Evolutionary conservation across 2,329 filamentous ascomycete genomes (phyloP).

Genomic region (Orbilia quercus): DNA sequence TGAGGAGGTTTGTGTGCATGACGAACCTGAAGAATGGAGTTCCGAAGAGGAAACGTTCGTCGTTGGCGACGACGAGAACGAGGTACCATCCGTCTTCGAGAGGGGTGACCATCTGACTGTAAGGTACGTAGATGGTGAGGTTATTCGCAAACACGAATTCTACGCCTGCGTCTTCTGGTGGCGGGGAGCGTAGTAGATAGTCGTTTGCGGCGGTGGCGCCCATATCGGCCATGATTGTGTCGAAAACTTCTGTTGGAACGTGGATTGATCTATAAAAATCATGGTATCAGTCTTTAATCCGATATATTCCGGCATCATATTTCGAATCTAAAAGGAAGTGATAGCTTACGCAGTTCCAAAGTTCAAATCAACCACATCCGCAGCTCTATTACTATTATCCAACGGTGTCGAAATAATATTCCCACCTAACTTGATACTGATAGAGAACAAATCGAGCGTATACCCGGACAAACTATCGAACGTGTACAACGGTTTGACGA

Average conservation of each 20-base stretch:
- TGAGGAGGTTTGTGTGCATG: neutral
- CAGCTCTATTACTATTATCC: neutral
- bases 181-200: constrained; percentile 5
- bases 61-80: constrained; percentile 1
- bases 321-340: neutral
- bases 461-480: constrained; percentile 12
- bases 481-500: constrained; percentile 16
- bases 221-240: constrained; percentile 11
- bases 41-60: constrained; percentile 3
- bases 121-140: constrained; percentile 24
- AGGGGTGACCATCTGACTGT: constrained; percentile 11
- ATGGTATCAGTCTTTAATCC: no score
- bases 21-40: constrained; percentile 39
- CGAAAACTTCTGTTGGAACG: constrained; percentile 5
- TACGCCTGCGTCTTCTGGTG: constrained; percentile 13
- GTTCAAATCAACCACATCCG: constrained; percentile 3
- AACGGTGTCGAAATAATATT: neutral
- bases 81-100: constrained; percentile 14
- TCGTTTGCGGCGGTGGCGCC: constrained; percentile 10
- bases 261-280: constrained; percentile 25
- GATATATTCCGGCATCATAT: no score
- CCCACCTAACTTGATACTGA: neutral
- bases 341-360: constrained; percentile 32
- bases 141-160: constrained; percentile 17
- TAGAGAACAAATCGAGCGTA: constrained; percentile 1